A percentile compares a stretch with the other conserved stretches of the same genome.
phyloP scores from a whole-genome alignment of 108 stramenopile species.

The Phaeodactylum tricornutum region DNA sequence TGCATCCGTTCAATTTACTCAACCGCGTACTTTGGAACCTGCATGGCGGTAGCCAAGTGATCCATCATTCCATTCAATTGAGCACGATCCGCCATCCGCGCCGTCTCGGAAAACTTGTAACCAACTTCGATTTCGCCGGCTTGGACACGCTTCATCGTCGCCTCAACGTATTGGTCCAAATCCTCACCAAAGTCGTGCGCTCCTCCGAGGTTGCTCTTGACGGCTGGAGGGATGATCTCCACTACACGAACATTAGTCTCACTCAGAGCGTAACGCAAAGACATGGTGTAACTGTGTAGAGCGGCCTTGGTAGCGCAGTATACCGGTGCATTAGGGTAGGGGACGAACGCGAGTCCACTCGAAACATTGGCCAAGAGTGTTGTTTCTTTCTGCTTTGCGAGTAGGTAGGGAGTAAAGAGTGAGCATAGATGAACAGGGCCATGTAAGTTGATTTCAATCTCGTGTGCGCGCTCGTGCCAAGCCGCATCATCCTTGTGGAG shows the following conservation, averaged over 20 bases:
- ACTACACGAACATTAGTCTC: slow-evolving; percentile 10
- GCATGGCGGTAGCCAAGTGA: slow-evolving; percentile 1
- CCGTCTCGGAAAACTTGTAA: slow-evolving; percentile 10
- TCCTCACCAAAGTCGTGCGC: slow-evolving; percentile 15
- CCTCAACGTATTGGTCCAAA: slow-evolving; percentile 6
- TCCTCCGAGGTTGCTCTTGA: slow-evolving; percentile 12
- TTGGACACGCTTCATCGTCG: background rate
- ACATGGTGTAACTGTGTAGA: slow-evolving; percentile 7
- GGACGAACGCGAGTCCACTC: too few relatives aligned
- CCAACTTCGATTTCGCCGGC: slow-evolving; percentile 10
- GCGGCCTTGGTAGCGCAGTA: slow-evolving; percentile 14
- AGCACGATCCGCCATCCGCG: slow-evolving; percentile 8
- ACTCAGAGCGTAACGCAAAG: slow-evolving; percentile 8
- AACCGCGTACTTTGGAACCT: slow-evolving; percentile 12
- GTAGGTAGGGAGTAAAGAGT: too few relatives aligned
- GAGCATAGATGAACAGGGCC: too few relatives aligned
- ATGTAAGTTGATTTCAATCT: too few relatives aligned
- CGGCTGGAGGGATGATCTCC: slow-evolving; percentile 12
- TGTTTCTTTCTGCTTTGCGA: too few relatives aligned
- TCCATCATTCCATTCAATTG: background rate
- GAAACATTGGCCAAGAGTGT: too few relatives aligned
- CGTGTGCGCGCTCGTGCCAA: too few relatives aligned
- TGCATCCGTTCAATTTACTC: too few relatives aligned
- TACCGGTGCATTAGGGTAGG: too few relatives aligned
- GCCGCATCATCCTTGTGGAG: too few relatives aligned